Base-by-base conservation (phyloP, 2,329 filamentous ascomycete genomes). In the Herpotrichia juniperi region DNA sequence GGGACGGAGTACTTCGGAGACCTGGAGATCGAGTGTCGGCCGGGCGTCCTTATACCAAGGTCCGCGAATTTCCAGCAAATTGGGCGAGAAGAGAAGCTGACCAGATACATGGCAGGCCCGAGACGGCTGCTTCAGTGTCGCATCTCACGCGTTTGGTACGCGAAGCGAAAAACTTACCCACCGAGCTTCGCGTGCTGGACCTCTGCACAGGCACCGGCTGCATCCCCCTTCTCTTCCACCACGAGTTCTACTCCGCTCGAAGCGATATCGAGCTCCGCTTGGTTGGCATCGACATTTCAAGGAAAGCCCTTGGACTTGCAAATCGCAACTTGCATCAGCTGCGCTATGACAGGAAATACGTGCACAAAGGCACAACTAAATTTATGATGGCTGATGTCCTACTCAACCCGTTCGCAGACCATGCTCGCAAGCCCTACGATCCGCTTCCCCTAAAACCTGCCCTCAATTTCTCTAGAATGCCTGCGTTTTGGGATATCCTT, bases 151-250 rank as follows among this genome's bases (percentile, higher is more conserved):
- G 58, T 8, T 49, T 70, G 14, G 50, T 78, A 12, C 53, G 58
- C 17, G 44, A 57, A 34, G 63, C 62, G 19, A 43, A 49, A 22
- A 53, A 45, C 1, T 54, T 73, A 2, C 62, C 65, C 11, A 16
- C 50, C 22, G 61, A 61, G 14, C 62, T 96, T 11, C 82, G 80
- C 11, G 78, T 97, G 34, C 73, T 97, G 8, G 94, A 99, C 72
- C 79, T 97, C 25, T 97, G 94, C 73, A 93, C 91, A 0, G 94
- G 94, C 9, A 91, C 90, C 4, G 94, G 94, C 4, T 97, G 93
- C 74, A 96, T 97, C 57, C 83, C 91, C 0, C 81, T 97, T 8
- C 82, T 91, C 2, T 79, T 96, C 6, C 84, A 89, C 56, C 79
- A 86, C 30, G 79, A 87, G 9, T 81, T 91, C 51, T 68, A 63